A percentile compares a stretch with the other conserved stretches of the same genome.
phyloP scores from a whole-genome alignment of 2,329 filamentous ascomycete species.

The Arthrobotrys megalospora region DNA sequence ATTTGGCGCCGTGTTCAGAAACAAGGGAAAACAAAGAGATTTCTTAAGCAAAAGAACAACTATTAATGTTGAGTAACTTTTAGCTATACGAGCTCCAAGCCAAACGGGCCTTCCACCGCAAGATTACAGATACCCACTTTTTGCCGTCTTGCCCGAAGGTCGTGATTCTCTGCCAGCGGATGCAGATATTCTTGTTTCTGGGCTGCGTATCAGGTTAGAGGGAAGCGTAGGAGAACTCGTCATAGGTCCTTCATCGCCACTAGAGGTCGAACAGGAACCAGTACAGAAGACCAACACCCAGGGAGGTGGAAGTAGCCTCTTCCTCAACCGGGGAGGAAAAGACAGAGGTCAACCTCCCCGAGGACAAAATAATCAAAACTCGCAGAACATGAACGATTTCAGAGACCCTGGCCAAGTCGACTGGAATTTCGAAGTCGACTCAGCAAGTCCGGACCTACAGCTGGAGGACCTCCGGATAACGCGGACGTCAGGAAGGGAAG shows the following conservation, averaged over 20 bases:
- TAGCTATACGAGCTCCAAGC: slow-evolving; percentile 3
- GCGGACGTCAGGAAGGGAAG: neutral
- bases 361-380: no score
- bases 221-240: neutral
- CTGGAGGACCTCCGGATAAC: neutral
- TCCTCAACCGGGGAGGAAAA: neutral
- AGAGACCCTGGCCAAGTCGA: no score
- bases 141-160: neutral
- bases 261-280: neutral
- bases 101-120: neutral
- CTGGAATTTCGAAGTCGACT: neutral
- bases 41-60: no score
- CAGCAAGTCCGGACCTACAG: no score
- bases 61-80: neutral
- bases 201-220: neutral
- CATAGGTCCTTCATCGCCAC: neutral
- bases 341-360: no score
- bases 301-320: neutral
- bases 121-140: slow-evolving; percentile 6
- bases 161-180: neutral
- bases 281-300: neutral
- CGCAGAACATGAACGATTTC: no score
- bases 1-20: no score
- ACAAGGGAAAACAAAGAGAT: no score
- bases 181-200: neutral